Evolutionary conservation across 2,329 filamentous ascomycete species (phyloP).

Genomic region (Epichloe uncinata): DNA sequence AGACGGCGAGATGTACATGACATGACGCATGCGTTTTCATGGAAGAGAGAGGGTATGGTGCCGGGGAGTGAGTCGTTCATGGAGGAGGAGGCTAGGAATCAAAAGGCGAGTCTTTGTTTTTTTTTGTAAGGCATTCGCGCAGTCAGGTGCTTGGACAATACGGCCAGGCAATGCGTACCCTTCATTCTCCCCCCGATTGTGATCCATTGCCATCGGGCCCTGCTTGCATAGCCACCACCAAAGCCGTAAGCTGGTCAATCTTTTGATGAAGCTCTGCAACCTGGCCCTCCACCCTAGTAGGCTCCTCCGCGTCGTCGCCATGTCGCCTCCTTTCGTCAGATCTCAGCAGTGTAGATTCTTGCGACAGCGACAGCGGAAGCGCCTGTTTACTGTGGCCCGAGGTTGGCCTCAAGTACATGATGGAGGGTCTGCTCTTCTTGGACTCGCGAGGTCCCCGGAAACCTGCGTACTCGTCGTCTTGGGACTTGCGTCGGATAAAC

Average conservation of each 20-base stretch:
- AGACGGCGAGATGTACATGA: constrained; percentile 15
- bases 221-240: constrained; percentile 27
- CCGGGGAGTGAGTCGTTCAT: constrained; percentile 10
- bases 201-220: background rate
- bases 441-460: constrained; percentile 32
- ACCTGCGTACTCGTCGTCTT: constrained; percentile 30
- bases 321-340: constrained; percentile 8
- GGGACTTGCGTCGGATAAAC: constrained; percentile 27
- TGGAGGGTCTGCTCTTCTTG: constrained; percentile 11
- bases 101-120: constrained; percentile 8
- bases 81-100: constrained; percentile 9
- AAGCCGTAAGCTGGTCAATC: constrained; percentile 32
- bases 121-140: no score
- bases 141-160: no score
- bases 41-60: constrained; percentile 12
- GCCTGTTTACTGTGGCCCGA: constrained; percentile 7
- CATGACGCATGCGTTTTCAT: constrained; percentile 22
- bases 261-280: constrained; percentile 41
- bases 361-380: constrained; percentile 4
- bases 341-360: constrained; percentile 9
- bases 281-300: constrained; percentile 33
- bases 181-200: background rate
- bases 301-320: constrained; percentile 25
- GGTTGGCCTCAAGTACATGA: constrained; percentile 7
- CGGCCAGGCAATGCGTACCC: background rate